phyloP scores from a whole-genome alignment of 805 yeast species.

The Nakazawaea wickerhamii region DNA sequence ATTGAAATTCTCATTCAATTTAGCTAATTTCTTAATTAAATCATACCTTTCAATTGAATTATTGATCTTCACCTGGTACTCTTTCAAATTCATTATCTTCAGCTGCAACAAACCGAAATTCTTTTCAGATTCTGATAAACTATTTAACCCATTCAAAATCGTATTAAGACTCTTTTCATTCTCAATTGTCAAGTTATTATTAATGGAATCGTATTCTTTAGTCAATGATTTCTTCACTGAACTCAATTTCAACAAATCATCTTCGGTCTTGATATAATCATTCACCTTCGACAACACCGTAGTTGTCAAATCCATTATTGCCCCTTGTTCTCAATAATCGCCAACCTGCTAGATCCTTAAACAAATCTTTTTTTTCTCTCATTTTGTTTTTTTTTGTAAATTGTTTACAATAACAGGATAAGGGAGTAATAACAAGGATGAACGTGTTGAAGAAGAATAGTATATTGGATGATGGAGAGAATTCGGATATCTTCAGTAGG shows the following conservation, averaged over 20 bases:
- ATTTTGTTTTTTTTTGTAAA: background rate
- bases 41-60: constrained; percentile 62
- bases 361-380: background rate
- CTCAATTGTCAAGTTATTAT: constrained; percentile 65
- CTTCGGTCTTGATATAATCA: constrained; percentile 23
- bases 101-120: constrained; percentile 33
- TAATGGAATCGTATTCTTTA: constrained; percentile 72
- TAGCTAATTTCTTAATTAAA: constrained; percentile 60
- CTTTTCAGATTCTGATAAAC: constrained; percentile 32
- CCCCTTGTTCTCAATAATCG: background rate
- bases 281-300: constrained; percentile 19
- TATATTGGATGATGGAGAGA: constrained; percentile 5
- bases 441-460: constrained; percentile 1
- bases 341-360: background rate
- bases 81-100: constrained; percentile 31
- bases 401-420: background rate
- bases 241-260: constrained; percentile 50
- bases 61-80: constrained; percentile 39
- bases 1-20: constrained; percentile 64
- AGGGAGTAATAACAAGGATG: background rate
- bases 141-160: constrained; percentile 40
- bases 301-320: constrained; percentile 1
- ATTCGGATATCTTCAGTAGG: background rate
- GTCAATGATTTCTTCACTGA: constrained; percentile 47
- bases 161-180: constrained; percentile 60